Evolutionary conservation across 2,329 filamentous ascomycete species (phyloP).

Genomic region (Colletotrichum sojae): DNA sequence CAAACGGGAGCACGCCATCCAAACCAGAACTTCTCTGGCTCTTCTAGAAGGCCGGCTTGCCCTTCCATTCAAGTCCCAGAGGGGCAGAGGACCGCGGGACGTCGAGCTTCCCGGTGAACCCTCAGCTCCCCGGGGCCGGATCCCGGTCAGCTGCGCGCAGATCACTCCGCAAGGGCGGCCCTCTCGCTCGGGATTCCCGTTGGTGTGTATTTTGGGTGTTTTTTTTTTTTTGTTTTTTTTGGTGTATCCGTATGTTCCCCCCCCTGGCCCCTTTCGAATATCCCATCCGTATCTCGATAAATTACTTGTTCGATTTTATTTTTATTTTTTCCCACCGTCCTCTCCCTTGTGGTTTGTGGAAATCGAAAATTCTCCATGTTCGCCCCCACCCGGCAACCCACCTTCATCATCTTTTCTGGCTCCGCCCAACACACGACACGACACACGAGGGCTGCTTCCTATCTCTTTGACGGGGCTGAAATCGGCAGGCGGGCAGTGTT

Average conservation of each 20-base stretch:
- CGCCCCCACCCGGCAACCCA: not conserved
- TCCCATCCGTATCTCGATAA: no score
- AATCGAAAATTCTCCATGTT: not conserved
- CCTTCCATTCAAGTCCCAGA: conserved; percentile 17
- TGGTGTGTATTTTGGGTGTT: not conserved
- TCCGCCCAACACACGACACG: no score
- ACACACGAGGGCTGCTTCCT: no score
- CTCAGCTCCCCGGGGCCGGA: conserved; percentile 18
- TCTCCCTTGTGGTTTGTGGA: not conserved
- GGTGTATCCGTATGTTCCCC: no score
- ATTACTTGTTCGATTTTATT: no score
- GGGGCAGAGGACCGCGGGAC: not conserved
- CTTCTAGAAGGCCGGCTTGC: conserved; percentile 31
- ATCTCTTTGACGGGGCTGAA: not conserved
- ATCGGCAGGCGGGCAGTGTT: conserved; percentile 32
- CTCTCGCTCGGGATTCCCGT: conserved; percentile 35
- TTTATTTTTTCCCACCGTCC: no score
- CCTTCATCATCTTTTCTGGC: not conserved
- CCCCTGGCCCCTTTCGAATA: no score
- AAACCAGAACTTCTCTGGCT: not conserved
- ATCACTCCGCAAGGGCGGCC: conserved; percentile 37
- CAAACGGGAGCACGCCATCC: conserved; percentile 29
- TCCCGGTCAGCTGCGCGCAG: conserved; percentile 33
- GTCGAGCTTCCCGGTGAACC: conserved; percentile 14
- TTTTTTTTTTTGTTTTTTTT: no score